A percentile compares a stretch with the other conserved stretches of the same genome.
phyloP scores from a whole-genome alignment of 2,329 filamentous ascomycete species.

The Exophiala oligosperma region DNA sequence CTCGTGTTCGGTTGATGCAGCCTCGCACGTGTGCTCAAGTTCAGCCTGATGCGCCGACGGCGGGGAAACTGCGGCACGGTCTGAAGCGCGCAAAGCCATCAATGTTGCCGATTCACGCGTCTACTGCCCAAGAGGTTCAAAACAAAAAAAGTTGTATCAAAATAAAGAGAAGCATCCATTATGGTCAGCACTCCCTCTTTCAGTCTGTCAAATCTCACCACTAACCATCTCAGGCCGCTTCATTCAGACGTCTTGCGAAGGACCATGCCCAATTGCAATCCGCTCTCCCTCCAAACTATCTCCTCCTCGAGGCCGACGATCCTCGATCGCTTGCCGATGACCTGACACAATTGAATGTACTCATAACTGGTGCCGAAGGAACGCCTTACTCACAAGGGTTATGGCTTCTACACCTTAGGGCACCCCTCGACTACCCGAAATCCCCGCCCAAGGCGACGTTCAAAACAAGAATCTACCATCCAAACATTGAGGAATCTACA shows the following conservation, averaged over 20 bases:
- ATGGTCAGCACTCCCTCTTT: not conserved
- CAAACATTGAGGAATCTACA: conserved; percentile 63
- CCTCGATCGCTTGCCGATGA: conserved; percentile 47
- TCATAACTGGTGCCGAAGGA: conserved; percentile 59
- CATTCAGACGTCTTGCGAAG: conserved; percentile 58
- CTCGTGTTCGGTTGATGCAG: not conserved
- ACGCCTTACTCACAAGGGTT: conserved; percentile 61
- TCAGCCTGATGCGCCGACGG: not conserved
- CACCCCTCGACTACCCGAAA: conserved; percentile 49
- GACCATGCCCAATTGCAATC: conserved; percentile 59
- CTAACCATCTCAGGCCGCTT: conserved; percentile 29
- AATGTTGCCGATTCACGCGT: not conserved
- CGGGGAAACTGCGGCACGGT: not conserved
- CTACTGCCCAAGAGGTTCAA: not conserved
- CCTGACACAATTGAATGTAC: conserved; percentile 57
- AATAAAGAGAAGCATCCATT: not conserved
- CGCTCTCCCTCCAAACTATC: conserved; percentile 61
- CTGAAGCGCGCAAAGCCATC: not conserved
- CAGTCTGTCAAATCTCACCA: not conserved
- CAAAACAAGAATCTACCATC: conserved; percentile 63
- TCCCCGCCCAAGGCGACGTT: conserved; percentile 59
- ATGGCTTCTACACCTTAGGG: conserved; percentile 60
- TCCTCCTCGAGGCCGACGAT: conserved; percentile 50
- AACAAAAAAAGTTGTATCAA: not conserved
- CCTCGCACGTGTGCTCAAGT: not conserved